Evolutionary conservation across 2,329 filamentous ascomycete genomes (phyloP).

Genomic region (Fusarium abutilonis): DNA sequence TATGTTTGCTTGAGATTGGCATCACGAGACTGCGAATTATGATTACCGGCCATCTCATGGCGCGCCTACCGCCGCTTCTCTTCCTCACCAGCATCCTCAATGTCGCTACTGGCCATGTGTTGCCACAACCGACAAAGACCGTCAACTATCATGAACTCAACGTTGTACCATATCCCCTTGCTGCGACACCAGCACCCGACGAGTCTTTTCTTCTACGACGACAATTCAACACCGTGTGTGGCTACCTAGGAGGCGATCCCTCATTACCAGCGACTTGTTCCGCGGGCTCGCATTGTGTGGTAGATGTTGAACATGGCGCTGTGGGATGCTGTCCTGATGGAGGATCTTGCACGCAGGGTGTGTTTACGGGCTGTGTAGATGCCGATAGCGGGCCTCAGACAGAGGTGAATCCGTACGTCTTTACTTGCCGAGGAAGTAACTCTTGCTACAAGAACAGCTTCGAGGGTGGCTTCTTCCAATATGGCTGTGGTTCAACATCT

Average conservation of each 20-base stretch:
- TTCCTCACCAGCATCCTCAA: constrained; percentile 49
- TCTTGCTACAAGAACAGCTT: constrained; percentile 67
- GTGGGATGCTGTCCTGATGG: constrained; percentile 66
- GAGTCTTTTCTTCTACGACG: constrained; percentile 52
- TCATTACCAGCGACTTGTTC: constrained; percentile 66
- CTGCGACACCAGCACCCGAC: constrained; percentile 54
- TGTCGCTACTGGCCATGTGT: constrained; percentile 50
- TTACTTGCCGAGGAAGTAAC: constrained; percentile 61
- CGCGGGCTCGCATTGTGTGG: constrained; percentile 66
- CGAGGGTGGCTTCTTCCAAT: constrained; percentile 66
- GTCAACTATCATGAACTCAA: constrained; percentile 52
- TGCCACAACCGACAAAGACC: constrained; percentile 55
- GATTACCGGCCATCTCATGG: constrained; percentile 47
- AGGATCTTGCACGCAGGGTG: constrained; percentile 61
- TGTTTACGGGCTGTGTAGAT: constrained; percentile 68
- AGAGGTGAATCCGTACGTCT: constrained; percentile 65
- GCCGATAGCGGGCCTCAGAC: constrained; percentile 59
- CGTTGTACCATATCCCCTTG: constrained; percentile 53
- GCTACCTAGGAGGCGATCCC: constrained; percentile 64
- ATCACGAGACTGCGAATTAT: constrained; percentile 37
- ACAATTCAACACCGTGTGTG: constrained; percentile 65
- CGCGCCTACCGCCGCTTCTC: constrained; percentile 51
- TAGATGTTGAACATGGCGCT: constrained; percentile 60
- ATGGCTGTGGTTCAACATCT: constrained; percentile 63
- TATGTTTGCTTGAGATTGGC: constrained; percentile 42